These are phyloP conservation scores for Claviceps cyperi DNA, from an alignment of 2,329 filamentous ascomycete genomes.

Conservation along the genomic window DNA sequence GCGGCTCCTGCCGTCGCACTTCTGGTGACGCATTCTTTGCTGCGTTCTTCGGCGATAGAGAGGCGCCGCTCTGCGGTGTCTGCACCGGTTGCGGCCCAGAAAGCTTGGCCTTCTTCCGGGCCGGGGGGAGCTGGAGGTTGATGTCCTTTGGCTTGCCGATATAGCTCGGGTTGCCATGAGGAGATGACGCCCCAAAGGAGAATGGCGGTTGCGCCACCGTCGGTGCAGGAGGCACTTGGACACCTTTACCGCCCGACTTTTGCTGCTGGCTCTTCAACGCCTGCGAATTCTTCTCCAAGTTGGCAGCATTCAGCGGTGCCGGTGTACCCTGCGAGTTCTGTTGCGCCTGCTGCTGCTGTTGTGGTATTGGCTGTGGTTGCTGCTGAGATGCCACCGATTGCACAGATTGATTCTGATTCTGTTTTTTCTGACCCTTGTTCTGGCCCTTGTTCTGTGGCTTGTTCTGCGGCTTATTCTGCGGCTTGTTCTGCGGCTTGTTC, in stretches of 20 bases:
- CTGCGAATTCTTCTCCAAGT: constrained; percentile 37
- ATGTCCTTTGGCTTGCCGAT: constrained; percentile 37
- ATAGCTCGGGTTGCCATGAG: constrained; percentile 44
- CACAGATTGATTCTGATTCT: constrained; percentile 12
- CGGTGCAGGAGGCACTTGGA: constrained; percentile 40
- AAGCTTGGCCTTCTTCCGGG: constrained; percentile 43
- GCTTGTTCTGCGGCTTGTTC: too few relatives aligned
- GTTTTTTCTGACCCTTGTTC: too few relatives aligned
- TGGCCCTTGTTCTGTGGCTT: too few relatives aligned
- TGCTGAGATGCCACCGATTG: constrained; percentile 7
- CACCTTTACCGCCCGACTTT: constrained; percentile 27
- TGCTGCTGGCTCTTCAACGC: constrained; percentile 26
- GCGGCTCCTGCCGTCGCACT: constrained; percentile 19
- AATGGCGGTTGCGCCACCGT: constrained; percentile 44
- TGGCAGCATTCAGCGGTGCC: constrained; percentile 29
- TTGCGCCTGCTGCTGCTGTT: constrained; percentile 16
- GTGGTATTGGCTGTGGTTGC: constrained; percentile 17
- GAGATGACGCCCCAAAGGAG: constrained; percentile 38
- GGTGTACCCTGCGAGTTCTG: constrained; percentile 13
- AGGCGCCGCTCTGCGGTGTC: constrained; percentile 22
- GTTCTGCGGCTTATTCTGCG: too few relatives aligned
- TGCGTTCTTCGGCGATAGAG: constrained; percentile 32
- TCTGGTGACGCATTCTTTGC: constrained; percentile 33
- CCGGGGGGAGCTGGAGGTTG: constrained; percentile 39
- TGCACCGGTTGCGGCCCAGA: constrained; percentile 23